Conservation (phyloP, 208 protist genomes). For the Naegleria lovaniensis region DNA sequence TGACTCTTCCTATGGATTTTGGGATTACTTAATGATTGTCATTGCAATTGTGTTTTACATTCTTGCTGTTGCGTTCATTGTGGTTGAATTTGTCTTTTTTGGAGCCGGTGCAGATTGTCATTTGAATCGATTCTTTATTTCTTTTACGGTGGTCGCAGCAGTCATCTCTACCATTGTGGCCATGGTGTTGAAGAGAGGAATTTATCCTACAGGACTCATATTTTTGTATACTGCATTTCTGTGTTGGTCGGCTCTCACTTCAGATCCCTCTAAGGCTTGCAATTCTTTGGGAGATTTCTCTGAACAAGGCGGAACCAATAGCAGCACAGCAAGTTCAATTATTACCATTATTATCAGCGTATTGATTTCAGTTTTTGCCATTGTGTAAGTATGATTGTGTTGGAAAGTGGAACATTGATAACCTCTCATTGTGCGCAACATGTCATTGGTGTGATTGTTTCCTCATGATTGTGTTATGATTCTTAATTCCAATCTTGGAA, state of each 20-base stretch:
- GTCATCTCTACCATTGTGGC: background rate
- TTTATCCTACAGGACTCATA: background rate
- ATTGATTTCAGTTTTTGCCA: background rate
- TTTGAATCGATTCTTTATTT: background rate
- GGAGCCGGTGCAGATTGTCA: background rate
- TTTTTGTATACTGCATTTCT: background rate
- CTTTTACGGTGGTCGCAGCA: background rate
- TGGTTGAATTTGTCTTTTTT: background rate
- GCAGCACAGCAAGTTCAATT: background rate
- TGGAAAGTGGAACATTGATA: too few species aligned
- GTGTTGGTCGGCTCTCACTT: background rate
- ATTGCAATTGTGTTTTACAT: background rate
- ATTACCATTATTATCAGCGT: background rate
- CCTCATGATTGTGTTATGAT: too few species aligned
- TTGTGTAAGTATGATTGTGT: background rate
- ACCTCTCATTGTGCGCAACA: too few species aligned
- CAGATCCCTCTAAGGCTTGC: background rate
- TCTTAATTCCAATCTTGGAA: too few species aligned
- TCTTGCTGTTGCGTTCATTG: background rate
- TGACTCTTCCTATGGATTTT: background rate
- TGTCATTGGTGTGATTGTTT: too few species aligned
- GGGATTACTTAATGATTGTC: background rate
- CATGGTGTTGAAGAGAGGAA: background rate
- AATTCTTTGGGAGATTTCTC: background rate
- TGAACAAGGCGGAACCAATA: background rate